Evolutionary conservation across 371 early-diverging fungal genomes (phyloP), one percentile per base, ranked within the genome.

Genomic region (Saksenaea vasiformis): DNA sequence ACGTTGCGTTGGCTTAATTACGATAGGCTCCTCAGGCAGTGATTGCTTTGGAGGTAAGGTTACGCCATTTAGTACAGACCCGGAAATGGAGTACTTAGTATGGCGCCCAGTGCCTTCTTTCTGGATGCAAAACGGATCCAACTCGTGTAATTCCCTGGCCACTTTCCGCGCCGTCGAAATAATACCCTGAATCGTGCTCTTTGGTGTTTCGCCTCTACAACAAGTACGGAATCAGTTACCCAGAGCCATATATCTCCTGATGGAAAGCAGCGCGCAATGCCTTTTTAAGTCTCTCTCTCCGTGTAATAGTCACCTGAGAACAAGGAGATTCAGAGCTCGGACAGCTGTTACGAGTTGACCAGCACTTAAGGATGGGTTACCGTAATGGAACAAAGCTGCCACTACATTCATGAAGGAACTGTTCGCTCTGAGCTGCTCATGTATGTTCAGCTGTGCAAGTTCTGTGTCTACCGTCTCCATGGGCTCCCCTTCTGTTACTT

Each of bases 111-210:
- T 55, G 31, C 67, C 73, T 47, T 78, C 75, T 39, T 71, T 77
- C 17, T 76, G 70, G 53, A 82, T 82, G 22, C 63, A 62, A 53
- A 82, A 82, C 10, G 83, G 83, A 69, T 82, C 83, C 13, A 77
- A 65, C 14, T 74, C 34, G 10, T 71, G 63, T 9, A 76, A 60
- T 55, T 77, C 77, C 62, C 83, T 68, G 1, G 80, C 79, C 9
- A 69, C 66, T 61, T 74, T 75, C 27, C 83, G 74, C 5, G 83
- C 72, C 14, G 83, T 79, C n/a, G 80, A 79, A 17, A 82, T 77
- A 54, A 82, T 82, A 56, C 83, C 83, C 62, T 82, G 83, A 27
- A 82, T 76, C 14, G 83, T 82, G 61, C 83, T 79, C 63, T 74
- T 79, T n/a, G 83, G 83, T 26, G 83, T 82, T 55, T 82, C 80